Evolutionary conservation across 305 asterid genomes (phyloP).

Genomic region (Fraxinus albicans): DNA sequence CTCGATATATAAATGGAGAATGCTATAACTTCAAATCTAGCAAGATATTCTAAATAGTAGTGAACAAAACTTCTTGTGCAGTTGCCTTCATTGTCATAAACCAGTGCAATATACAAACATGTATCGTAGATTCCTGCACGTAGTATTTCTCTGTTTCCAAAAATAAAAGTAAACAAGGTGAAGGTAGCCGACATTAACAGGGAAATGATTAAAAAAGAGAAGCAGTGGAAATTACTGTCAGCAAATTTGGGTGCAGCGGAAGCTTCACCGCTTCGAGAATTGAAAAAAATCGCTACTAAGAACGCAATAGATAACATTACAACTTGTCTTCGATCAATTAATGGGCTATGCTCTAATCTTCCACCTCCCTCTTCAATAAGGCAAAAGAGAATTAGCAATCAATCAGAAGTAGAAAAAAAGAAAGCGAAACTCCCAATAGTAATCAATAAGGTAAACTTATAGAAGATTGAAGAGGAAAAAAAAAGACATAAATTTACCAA

Average conservation of each 20-base stretch:
- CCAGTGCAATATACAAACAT: too few species aligned
- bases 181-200: background rate
- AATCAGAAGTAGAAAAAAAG: background rate
- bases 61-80: too few species aligned
- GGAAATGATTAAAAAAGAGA: background rate
- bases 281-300: slow-evolving; percentile 36
- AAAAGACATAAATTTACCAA: background rate
- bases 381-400: background rate
- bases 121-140: too few species aligned
- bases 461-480: background rate
- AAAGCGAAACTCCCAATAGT: background rate
- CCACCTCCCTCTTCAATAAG: slow-evolving; percentile 41
- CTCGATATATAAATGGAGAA: too few species aligned
- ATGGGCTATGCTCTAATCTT: slow-evolving; percentile 31
- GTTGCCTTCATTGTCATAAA: too few species aligned
- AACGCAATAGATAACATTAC: slow-evolving; percentile 56
- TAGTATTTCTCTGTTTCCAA: too few species aligned
- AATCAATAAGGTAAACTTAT: background rate
- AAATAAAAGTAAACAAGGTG: background rate
- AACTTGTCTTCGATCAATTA: slow-evolving; percentile 59
- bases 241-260: slow-evolving; percentile 37
- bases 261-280: slow-evolving; percentile 21
- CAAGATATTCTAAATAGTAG: too few species aligned
- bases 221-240: slow-evolving; percentile 59
- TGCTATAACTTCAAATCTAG: too few species aligned